Conservation (phyloP, 2,329 filamentous ascomycete species). For the Fusarium nisikadoi region DNA sequence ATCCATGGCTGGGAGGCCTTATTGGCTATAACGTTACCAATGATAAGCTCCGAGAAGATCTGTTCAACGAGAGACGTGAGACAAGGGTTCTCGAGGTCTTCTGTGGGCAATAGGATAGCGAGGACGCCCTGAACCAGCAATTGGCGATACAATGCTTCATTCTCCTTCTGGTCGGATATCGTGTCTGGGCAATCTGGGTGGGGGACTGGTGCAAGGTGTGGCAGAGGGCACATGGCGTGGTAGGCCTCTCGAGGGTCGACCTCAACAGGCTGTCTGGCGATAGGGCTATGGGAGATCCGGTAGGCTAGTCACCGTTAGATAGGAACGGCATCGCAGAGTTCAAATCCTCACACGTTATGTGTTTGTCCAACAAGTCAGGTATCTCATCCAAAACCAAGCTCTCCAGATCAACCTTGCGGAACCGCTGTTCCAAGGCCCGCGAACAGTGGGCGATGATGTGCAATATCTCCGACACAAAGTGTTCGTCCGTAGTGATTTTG, state of each 20-base stretch:
- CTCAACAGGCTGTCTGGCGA: constrained; percentile 68
- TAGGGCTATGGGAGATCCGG: constrained; percentile 71
- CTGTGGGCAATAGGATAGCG: constrained; percentile 86
- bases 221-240: constrained; percentile 84
- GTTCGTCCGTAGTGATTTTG: constrained; percentile 89
- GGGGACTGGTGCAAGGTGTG: constrained; percentile 82
- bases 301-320: constrained; percentile 67
- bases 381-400: constrained; percentile 87
- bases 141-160: constrained; percentile 87
- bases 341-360: constrained; percentile 75
- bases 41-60: constrained; percentile 88
- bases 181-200: constrained; percentile 61
- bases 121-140: constrained; percentile 86
- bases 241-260: constrained; percentile 77
- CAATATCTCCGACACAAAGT: constrained; percentile 87
- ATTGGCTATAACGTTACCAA: constrained; percentile 82
- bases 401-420: constrained; percentile 85
- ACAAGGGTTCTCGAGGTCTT: constrained; percentile 90
- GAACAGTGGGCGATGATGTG: constrained; percentile 94
- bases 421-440: constrained; percentile 83
- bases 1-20: constrained; percentile 90
- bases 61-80: constrained; percentile 85
- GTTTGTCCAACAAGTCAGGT: constrained; percentile 80
- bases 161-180: constrained; percentile 72
- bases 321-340: neutral